phyloP scores from a whole-genome alignment of 192 early-diverging fungal species.

The Diversispora epigaea region DNA sequence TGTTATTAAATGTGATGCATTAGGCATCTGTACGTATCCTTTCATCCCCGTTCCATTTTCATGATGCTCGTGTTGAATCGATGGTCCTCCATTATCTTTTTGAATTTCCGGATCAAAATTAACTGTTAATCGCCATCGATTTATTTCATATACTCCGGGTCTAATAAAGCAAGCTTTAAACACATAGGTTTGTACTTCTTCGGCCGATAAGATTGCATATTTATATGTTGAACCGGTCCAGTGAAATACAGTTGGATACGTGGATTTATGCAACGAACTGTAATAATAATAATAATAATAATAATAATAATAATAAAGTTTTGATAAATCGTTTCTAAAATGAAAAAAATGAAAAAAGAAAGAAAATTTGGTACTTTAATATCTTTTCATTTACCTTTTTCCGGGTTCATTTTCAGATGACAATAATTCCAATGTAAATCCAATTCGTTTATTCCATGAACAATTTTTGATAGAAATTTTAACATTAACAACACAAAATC shows the following conservation, averaged over 20 bases:
- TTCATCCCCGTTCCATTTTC: slow-evolving; percentile 4
- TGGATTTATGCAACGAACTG: slow-evolving; percentile 32
- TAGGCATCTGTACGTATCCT: slow-evolving; percentile 31
- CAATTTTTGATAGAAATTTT: slow-evolving; percentile 64
- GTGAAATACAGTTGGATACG: slow-evolving; percentile 46
- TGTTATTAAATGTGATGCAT: slow-evolving; percentile 20
- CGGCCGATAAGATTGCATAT: slow-evolving; percentile 55
- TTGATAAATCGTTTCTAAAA: no score
- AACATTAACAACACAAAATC: slow-evolving; percentile 59
- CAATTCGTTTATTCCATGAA: slow-evolving; percentile 63
- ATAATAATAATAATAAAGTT: background rate
- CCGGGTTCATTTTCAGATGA: slow-evolving; percentile 33
- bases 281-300: background rate
- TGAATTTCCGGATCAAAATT: slow-evolving; percentile 32
- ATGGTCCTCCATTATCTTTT: background rate
- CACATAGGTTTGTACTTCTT: slow-evolving; percentile 46
- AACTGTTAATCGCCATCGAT: slow-evolving; percentile 66
- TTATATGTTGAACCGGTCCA: slow-evolving; percentile 66
- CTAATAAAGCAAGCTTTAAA: slow-evolving; percentile 58
- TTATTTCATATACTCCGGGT: slow-evolving; percentile 73
- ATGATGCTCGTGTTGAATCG: background rate
- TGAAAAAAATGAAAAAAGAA: no score
- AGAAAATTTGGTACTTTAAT: no score
- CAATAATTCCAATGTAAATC: slow-evolving; percentile 61
- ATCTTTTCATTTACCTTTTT: slow-evolving; percentile 24